Percentiles rank a stretch among this genome's conserved stretches.
These are phyloP conservation scores for Acanthamoeba triangularis DNA, from an alignment of 208 protist species.

Conservation along the genomic window DNA sequence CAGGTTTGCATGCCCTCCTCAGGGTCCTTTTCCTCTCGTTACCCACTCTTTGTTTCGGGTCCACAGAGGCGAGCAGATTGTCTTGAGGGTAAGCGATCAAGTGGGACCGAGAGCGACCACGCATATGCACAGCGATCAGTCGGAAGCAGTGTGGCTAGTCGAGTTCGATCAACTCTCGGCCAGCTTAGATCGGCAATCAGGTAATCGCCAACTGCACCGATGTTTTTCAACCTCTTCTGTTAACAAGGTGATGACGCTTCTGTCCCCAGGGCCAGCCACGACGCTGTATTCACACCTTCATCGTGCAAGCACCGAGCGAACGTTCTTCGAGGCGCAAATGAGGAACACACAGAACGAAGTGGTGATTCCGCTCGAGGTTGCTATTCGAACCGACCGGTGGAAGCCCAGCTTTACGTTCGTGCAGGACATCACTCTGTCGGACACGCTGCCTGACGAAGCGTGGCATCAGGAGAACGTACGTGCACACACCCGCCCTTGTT, in stretches of 20 bases:
- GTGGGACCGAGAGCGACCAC: slow-evolving; percentile 7
- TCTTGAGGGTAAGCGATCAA: slow-evolving; percentile 45
- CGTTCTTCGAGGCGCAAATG: slow-evolving; percentile 74
- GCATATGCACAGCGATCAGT: slow-evolving; percentile 69
- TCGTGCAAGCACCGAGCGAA: not conserved
- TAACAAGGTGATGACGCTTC: not conserved
- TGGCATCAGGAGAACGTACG: slow-evolving; percentile 33
- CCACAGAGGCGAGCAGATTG: not conserved
- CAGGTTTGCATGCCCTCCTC: not conserved
- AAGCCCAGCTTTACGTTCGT: slow-evolving; percentile 69
- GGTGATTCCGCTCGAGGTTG: slow-evolving; percentile 52
- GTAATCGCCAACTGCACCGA: not conserved
- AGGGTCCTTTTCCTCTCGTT: not conserved
- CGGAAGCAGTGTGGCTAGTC: slow-evolving; percentile 39
- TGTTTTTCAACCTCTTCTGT: not conserved
- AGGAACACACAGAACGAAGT: slow-evolving; percentile 73
- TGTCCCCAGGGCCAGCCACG: not conserved
- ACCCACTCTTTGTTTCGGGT: not conserved
- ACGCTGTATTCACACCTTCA: not conserved
- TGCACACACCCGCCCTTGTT: not conserved
- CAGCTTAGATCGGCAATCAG: slow-evolving; percentile 16
- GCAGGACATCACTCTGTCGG: slow-evolving; percentile 44
- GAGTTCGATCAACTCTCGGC: slow-evolving; percentile 75
- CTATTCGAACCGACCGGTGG: slow-evolving; percentile 23
- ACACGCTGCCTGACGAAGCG: slow-evolving; percentile 28